Evolutionary conservation across 345 rosid species (phyloP).

Genomic region (Microcos paniculata): DNA sequence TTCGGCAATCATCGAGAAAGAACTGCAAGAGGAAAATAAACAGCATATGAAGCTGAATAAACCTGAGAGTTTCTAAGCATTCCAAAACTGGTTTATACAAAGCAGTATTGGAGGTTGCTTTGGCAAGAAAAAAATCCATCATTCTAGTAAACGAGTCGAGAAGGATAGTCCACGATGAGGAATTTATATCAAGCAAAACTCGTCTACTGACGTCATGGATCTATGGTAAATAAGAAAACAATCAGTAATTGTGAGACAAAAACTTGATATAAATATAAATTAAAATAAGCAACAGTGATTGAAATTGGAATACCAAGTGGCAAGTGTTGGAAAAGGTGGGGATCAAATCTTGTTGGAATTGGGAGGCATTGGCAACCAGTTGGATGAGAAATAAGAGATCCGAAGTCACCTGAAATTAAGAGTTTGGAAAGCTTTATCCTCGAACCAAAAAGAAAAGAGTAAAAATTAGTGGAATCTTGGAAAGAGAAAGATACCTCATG

Average conservation of each 20-base stretch:
- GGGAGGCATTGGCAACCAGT: slow-evolving; percentile 48
- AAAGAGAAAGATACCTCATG: slow-evolving; percentile 51
- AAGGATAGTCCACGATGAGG: slow-evolving; percentile 53
- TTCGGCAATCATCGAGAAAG: background rate
- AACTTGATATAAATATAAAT: background rate
- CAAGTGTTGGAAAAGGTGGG: slow-evolving; percentile 41
- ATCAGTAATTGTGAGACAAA: background rate
- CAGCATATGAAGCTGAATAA: background rate
- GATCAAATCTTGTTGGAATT: slow-evolving; percentile 24
- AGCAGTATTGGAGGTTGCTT: slow-evolving; percentile 35
- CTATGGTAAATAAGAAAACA: slow-evolving; percentile 30
- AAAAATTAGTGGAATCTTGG: too few species aligned
- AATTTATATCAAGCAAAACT: slow-evolving; percentile 48
- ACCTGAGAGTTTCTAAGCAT: slow-evolving; percentile 79
- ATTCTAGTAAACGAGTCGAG: slow-evolving; percentile 52
- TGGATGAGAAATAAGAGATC: slow-evolving; percentile 75
- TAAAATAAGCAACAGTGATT: background rate
- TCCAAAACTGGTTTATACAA: slow-evolving; percentile 48
- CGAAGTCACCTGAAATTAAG: slow-evolving; percentile 43
- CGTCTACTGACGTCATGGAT: slow-evolving; percentile 56
- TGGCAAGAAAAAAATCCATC: slow-evolving; percentile 49
- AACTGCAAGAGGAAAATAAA: background rate
- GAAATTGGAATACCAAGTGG: slow-evolving; percentile 48
- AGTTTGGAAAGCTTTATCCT: background rate
- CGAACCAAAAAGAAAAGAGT: background rate